Evolutionary conservation across 2,329 filamentous ascomycete genomes (phyloP), one percentile per base, ranked within the genome.

Genomic region (Boeremia exigua): DNA sequence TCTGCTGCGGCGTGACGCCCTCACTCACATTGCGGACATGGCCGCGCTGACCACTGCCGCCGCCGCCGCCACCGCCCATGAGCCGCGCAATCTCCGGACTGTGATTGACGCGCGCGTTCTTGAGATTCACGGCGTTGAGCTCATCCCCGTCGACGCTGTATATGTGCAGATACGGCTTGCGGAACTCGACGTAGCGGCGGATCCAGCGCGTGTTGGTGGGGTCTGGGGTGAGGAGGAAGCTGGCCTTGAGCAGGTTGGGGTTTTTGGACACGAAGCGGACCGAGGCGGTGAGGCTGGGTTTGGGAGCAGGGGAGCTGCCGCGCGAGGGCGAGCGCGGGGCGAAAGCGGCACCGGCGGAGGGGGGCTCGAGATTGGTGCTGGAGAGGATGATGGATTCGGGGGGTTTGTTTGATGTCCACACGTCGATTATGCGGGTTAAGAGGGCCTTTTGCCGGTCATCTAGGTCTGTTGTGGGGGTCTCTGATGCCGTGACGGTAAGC

Each of bases 71-170:
- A 83, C 79, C 69, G n/a, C 57, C 64, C 17, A 98, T 82, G 8
- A 98, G 78, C 9, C 88, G 87, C 15, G 94, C 86, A 37, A 98
- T 90, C 60, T 96, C 90, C 0, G 95, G 95, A 59, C 93, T 89
- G 67, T 93, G 91, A 72, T 99, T 95, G 10, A 99, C 88, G n/a
- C 93, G 85, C 7, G 91, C 90, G 69, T 96, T 96, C 32, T 89
- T 86, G 50, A 99, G 81, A 71, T 94, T 96, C 66, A 98, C 91
- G 9, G 95, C 88, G 49, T 89, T 91, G 40, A 97, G 84, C 75
- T 97, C 94, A 65, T 98, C 95, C 15, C 94, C 93, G 36, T 96
- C 90, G 0, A 88, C 88, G 23, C 86, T 90, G 77, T 98, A 91
- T 32, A 99, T 86, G 75, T 98, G 92, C 48, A 99, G 82, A 72